Conservation (phyloP, 768 basidiomycete species). For the Mycena floridula region DNA sequence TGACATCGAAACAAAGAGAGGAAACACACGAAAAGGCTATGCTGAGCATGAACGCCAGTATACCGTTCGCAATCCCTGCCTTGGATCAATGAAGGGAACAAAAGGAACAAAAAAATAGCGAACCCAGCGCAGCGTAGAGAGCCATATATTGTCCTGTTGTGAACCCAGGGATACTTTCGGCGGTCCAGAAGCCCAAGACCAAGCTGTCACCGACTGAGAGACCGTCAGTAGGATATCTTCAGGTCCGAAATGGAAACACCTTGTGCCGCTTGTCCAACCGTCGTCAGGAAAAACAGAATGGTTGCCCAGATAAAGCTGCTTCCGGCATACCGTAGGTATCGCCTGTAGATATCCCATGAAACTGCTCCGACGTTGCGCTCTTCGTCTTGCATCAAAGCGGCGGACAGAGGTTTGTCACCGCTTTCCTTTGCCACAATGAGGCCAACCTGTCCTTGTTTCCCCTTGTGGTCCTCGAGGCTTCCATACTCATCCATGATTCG, state of each 20-base stretch:
- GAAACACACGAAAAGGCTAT: conserved; percentile 44
- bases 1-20: neutral
- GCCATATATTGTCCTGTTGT: conserved; percentile 64
- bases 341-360: conserved; percentile 37
- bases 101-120: conserved; percentile 2
- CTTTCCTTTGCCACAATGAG: neutral
- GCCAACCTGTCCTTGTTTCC: neutral
- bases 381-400: conserved; percentile 24
- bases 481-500: conserved; percentile 49
- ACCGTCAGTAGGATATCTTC: too few relatives aligned
- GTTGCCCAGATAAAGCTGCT: conserved; percentile 38
- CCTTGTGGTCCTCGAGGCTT: conserved; percentile 20
- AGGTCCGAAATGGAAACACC: conserved; percentile 28
- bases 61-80: conserved; percentile 40
- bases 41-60: conserved; percentile 45
- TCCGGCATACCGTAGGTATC: conserved; percentile 43
- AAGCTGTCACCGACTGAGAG: conserved; percentile 53
- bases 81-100: neutral
- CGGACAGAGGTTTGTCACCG: neutral
- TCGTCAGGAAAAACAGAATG: conserved; percentile 37
- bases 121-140: conserved; percentile 43
- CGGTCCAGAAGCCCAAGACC: conserved; percentile 73
- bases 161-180: conserved; percentile 47
- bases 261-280: conserved; percentile 41
- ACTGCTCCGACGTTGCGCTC: conserved; percentile 54